Conservation (phyloP, 2,329 filamentous ascomycete species). For the Fusarium pininemorale region DNA sequence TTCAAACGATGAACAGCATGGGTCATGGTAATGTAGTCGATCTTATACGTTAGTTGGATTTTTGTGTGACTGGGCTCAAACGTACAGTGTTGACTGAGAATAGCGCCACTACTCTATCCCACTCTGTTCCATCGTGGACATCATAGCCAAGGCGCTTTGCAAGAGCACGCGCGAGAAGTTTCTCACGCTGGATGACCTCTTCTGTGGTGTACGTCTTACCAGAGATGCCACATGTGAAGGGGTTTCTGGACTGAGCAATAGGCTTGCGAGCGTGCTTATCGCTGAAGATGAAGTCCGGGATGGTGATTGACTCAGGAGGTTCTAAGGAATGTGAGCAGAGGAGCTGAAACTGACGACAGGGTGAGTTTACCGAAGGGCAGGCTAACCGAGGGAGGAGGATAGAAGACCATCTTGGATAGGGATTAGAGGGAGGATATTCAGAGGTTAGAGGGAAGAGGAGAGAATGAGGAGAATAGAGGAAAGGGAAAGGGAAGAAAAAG, state of each 20-base stretch:
- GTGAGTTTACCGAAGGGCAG: constrained; percentile 60
- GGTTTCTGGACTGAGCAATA: constrained; percentile 69
- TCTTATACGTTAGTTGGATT: constrained; percentile 52
- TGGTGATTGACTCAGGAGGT: constrained; percentile 76
- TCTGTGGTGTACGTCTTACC: constrained; percentile 71
- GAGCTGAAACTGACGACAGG: background rate
- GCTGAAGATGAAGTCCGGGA: constrained; percentile 80
- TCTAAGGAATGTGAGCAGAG: constrained; percentile 47
- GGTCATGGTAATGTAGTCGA: constrained; percentile 77
- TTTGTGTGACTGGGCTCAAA: background rate
- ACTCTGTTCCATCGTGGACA: constrained; percentile 76
- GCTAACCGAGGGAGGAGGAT: constrained; percentile 67
- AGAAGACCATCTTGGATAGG: constrained; percentile 60
- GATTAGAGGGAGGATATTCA: background rate
- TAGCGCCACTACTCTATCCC: constrained; percentile 81
- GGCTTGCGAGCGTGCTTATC: constrained; percentile 75
- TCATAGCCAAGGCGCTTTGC: constrained; percentile 76
- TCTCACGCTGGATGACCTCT: constrained; percentile 72
- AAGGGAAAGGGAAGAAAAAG: background rate
- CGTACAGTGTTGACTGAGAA: constrained; percentile 83
- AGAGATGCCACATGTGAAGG: constrained; percentile 80
- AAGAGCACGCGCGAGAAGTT: constrained; percentile 73
- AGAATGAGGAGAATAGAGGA: background rate
- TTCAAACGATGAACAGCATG: constrained; percentile 79
- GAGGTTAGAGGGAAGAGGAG: background rate